Evolutionary conservation across 2,329 filamentous ascomycete genomes (phyloP), one percentile per base, ranked within the genome.

Genomic region (Bertia moriformis): DNA sequence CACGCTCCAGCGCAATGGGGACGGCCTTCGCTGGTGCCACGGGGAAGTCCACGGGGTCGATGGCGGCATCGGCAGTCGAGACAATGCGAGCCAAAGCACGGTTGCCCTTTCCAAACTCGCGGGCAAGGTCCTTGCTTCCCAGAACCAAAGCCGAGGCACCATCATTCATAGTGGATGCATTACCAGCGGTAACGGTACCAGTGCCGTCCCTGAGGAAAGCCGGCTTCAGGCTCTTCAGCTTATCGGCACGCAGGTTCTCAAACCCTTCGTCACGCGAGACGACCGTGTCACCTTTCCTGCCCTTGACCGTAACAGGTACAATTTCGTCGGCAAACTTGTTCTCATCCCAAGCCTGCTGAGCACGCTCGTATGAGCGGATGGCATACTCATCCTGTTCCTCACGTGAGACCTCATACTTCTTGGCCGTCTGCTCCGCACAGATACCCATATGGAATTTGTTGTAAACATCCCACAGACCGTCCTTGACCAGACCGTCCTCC

Each of bases 361-460:
- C 85, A 41, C 88, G 79, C 61, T 86, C 73, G 60, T 95, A 98
- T 3, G 83, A 91, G 56, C 76, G 71, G 44, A 95, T 87, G 13
- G 91, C 85, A 54, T 93, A 96, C 46, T 81, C 71, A 52, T 98
- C 91, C 63, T 98, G 91, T 56, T 83, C 77, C 59, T 95, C 77
- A 13, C 91, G 69, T 5, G 81, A 79, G 45, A 98, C 73, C 1
- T 71, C 65, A 59, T 85, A 73, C 50, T 88, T 89, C 68, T 93
- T 94, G 37, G 84, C 91, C 2, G 89, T 95, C 48, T 81, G 85
- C 65, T 98, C 91, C 14, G 88, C 88, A 55, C 91, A 98, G 50
- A 91, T 87, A 33, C 91, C 91, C 91, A 98, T 98, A 61, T 96
- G 91, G 52, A 95, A 83, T 55, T 94, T 75, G 57, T 93, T 87